Base-by-base conservation (phyloP, 352 stramenopile genomes). In the Globisporangium irregulare region DNA sequence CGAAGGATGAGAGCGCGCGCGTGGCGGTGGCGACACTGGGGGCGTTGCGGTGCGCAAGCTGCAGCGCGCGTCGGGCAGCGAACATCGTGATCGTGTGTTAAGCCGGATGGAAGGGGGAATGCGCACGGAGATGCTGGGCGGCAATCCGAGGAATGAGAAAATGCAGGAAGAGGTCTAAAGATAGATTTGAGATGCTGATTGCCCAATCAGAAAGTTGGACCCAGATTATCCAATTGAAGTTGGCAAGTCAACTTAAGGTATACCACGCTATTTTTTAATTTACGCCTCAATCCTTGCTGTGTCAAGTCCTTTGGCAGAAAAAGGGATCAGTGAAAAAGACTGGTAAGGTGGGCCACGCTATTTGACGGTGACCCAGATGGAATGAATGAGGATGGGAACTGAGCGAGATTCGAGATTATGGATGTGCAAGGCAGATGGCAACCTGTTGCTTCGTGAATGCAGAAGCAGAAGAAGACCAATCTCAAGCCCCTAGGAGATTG, bases 1-100 rank as follows among this genome's bases (percentile, higher is more conserved):
- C 12, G 20, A 27, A 66, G 14, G 54, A 38, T 73, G 54, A 82
- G 22, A 22, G 68, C 66, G 32, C 65, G 73, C 43, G 70, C 62
- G 56, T 56, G 51, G 27, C 20, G 58, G 9, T 50, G 15, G 51
- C 27, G 57, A 46, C 53, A 9, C 14, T 36, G 9, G 43, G 36
- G 18, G 20, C 3, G 62, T 4, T 34, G 60, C 60, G 38, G 34
- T 14, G 53, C 41, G 20, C 43, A 15, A 60, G 24, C 22, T 67
- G 62, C 46, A 67, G 62, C n/a, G 62, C n/a, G 36, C 59, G 59
- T 51, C 32, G 32, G 8, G 59, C 9, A 25, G 59, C 41, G 22
- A 65, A 29, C 59, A 65, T 64, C 59, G 22, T 24, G 46, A 9
- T 9, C 9, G 9, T 18, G n/a, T 56, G 50, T 55, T 22, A 55